Conservation (phyloP, 1,284 basidiomycete species). For the Blastosporella zonata region DNA sequence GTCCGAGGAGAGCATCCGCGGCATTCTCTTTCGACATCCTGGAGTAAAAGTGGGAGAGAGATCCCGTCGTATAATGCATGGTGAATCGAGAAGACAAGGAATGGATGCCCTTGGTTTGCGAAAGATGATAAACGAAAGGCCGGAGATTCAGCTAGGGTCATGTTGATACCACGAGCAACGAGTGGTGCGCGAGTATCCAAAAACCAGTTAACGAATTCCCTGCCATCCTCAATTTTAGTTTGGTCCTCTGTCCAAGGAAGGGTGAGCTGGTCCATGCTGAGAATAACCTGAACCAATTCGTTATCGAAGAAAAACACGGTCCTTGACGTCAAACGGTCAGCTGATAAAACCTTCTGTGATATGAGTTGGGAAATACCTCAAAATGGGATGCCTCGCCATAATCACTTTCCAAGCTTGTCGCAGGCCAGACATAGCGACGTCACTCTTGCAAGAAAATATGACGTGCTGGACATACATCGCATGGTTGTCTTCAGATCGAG, state of each 20-base stretch:
- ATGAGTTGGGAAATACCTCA: constrained; percentile 30
- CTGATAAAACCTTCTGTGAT: not conserved
- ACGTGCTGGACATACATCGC: constrained; percentile 49
- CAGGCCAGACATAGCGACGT: constrained; percentile 24
- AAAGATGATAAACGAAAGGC: constrained; percentile 36
- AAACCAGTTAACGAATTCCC: constrained; percentile 33
- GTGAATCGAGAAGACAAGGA: constrained; percentile 43
- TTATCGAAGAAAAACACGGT: constrained; percentile 44
- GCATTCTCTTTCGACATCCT: constrained; percentile 37
- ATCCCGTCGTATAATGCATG: constrained; percentile 48
- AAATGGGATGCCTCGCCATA: constrained; percentile 34
- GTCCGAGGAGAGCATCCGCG: constrained; percentile 17
- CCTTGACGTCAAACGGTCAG: constrained; percentile 25
- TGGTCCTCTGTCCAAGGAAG: constrained; percentile 29
- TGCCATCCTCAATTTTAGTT: constrained; percentile 14
- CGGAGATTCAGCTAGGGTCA: constrained; percentile 29
- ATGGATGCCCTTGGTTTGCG: constrained; percentile 13
- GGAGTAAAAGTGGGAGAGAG: constrained; percentile 40
- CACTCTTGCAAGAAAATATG: constrained; percentile 29
- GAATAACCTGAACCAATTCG: constrained; percentile 40
- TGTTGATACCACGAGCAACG: constrained; percentile 37
- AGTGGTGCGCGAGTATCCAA: constrained; percentile 26
- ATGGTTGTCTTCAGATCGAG: constrained; percentile 36
- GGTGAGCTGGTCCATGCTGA: constrained; percentile 24
- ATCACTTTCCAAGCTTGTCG: constrained; percentile 35